Evolutionary conservation across 352 stramenopile species (phyloP), one percentile per base, ranked within the genome.

Genomic region (Pythium aquatile): DNA sequence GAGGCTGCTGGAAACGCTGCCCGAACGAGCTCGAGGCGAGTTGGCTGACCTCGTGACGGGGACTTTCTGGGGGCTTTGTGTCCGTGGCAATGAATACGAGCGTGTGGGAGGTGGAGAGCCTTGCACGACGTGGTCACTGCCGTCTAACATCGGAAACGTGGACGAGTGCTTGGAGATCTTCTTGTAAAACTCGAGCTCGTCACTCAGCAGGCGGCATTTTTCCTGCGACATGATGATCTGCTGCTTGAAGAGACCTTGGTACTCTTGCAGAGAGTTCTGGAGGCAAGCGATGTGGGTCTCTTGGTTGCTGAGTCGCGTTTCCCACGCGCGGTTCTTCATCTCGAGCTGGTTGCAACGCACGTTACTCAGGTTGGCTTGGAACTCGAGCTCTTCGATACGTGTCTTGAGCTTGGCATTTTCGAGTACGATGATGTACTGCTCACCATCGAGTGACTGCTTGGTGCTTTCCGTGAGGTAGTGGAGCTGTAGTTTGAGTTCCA

Each of bases 161-260:
- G 35, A 30, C 20, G 16, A 55, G 20, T 59, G 47, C 65, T 79
- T 87, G 46, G 81, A 74, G 49, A 92, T 73, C 61, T 90, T 93
- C 68, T 91, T 93, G 77, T 93, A 91, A 53, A 89, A 91, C 53
- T 90, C 77, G 55, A 93, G 80, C 60, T 93, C 84, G 60, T 93
- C 83, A 5, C 80, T 79, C 29, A 93, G 73, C 52, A 91, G 68
- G 3, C 83, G 78, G 32, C 81, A 88, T 39, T 93, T 90, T 65
- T 93, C 81, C 53, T 91, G 81, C 2, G 79, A 91, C 78, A 91
- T 87, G 58, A 89, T 81, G 52, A 91, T 88, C 70, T 93, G 84
- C 68, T 90, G 79, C 70, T 90, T 88, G 69, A 91, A 91, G 16
- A 93, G 74, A 2, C 77, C 78, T 58, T 93, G 84, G 59, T 91